Conservation (phyloP, 106 monocot species). For the Dactylorhiza incarnata region DNA sequence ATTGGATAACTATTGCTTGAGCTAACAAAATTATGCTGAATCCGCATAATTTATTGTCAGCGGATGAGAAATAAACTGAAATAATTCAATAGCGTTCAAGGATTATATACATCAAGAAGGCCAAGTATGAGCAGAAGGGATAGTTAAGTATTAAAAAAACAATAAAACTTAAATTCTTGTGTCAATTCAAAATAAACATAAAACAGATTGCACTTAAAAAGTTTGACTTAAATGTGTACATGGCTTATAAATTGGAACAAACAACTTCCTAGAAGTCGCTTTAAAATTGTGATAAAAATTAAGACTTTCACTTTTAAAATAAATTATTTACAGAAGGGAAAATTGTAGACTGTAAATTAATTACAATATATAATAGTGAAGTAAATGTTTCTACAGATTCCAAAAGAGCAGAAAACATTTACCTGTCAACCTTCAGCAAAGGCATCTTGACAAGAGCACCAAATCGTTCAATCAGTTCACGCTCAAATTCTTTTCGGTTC, state of each 20-base stretch:
- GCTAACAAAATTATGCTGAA: neutral
- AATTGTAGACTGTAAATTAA: no score
- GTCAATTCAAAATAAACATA: neutral
- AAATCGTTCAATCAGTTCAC: conserved; percentile 73
- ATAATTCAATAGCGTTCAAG: neutral
- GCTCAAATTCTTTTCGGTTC: conserved; percentile 85
- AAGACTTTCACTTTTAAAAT: no score
- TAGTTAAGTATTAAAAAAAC: neutral
- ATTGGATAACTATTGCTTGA: neutral
- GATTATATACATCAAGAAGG: neutral
- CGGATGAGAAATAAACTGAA: neutral
- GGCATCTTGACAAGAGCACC: conserved; percentile 92
- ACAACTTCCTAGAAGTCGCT: no score
- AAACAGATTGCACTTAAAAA: neutral
- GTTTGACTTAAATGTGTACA: no score
- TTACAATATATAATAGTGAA: no score
- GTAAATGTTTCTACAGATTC: neutral
- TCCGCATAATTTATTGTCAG: neutral
- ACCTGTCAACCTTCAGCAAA: conserved; percentile 84
- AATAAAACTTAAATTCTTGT: neutral
- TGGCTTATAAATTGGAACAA: no score
- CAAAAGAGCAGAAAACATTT: conserved; percentile 2
- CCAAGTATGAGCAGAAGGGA: neutral
- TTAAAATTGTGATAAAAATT: no score
- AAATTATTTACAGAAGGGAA: no score